These are phyloP conservation scores for Torulaspora franciscae DNA, from an alignment of 805 yeast species.

Conservation along the genomic window DNA sequence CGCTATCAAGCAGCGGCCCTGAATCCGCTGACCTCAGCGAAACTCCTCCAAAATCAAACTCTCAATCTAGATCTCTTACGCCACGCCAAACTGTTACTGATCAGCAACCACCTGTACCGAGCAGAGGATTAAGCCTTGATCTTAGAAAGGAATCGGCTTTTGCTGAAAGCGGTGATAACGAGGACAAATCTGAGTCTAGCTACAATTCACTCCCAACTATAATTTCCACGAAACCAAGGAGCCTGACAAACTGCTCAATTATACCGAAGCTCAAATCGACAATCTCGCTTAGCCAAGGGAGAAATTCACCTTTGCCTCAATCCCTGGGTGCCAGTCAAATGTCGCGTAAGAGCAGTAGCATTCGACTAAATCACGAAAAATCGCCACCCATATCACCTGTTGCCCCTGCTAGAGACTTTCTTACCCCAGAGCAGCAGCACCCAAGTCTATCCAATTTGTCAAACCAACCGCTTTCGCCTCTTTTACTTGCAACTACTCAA, in stretches of 20 bases:
- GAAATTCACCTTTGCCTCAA: constrained; percentile 48
- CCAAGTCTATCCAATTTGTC: constrained; percentile 26
- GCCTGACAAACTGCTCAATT: constrained; percentile 13
- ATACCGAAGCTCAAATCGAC: constrained; percentile 27
- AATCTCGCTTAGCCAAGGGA: constrained; percentile 45
- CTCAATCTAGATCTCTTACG: constrained; percentile 27
- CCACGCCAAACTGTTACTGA: constrained; percentile 21
- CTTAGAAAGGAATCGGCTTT: not conserved
- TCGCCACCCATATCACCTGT: constrained; percentile 59
- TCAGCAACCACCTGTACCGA: constrained; percentile 4
- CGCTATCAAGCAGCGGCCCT: constrained; percentile 9
- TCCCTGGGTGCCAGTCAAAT: constrained; percentile 9
- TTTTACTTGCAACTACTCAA: constrained; percentile 62
- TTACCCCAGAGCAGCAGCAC: constrained; percentile 35
- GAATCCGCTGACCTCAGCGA: constrained; percentile 10
- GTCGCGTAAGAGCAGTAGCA: constrained; percentile 48
- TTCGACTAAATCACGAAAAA: constrained; percentile 25
- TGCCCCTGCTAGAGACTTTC: constrained; percentile 44
- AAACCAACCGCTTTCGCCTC: constrained; percentile 75
- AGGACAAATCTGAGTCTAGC: constrained; percentile 5
- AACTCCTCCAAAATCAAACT: constrained; percentile 12
- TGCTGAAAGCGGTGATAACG: not conserved
- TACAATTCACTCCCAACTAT: constrained; percentile 7
- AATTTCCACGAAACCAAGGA: constrained; percentile 14
- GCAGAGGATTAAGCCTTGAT: not conserved